Evolutionary conservation across 208 protist genomes (phyloP), one percentile per base, ranked within the genome.

Genomic region (Crithidia thermophila): DNA sequence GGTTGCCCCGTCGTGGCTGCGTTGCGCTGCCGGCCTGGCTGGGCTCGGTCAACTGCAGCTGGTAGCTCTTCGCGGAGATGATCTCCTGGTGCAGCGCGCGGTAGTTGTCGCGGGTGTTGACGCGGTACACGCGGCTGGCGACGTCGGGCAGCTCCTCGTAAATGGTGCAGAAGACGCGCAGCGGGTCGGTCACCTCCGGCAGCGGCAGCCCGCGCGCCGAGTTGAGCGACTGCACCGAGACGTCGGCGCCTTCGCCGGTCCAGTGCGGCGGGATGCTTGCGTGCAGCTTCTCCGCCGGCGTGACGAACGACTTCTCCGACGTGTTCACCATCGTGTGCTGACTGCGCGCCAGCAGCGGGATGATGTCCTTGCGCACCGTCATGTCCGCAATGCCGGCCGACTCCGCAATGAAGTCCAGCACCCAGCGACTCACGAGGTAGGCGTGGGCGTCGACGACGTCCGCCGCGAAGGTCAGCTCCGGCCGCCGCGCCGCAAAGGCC

Each of bases 131-230:
- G 56, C 77, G 73, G 58, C 75, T 79, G 9, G 71, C 42, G 27
- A 56, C 51, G 23, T 86, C 69, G 14, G 72, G 67, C 25, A 72
- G 40, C 62, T 95, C 90, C 57, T 93, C 79, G 67, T 84, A 83
- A 46, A 95, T 86, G 27, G 79, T 88, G 76, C 79, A 89, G 58
- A 78, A 91, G 18, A 95, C 84, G 6, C 87, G 77, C 25, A 95
- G 69, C 55, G 77, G 77, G 71, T 95, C 90, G 10, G 70, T 76
- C 36, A 70, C 60, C 67, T 79, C 66, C 20, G 81, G 82, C 55
- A 93, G 64, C 30, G 47, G 34, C 13, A 68, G 59, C 1, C 72
- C 77, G 1, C 30, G 42, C 39, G 71, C 79, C 10, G 83, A 79
- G 63, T 90, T 95, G 30, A 95, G 61, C 14, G 74, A 66, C 34